Evolutionary conservation across 129 eudicot species (phyloP).

Genomic region (Flaveria robusta): DNA sequence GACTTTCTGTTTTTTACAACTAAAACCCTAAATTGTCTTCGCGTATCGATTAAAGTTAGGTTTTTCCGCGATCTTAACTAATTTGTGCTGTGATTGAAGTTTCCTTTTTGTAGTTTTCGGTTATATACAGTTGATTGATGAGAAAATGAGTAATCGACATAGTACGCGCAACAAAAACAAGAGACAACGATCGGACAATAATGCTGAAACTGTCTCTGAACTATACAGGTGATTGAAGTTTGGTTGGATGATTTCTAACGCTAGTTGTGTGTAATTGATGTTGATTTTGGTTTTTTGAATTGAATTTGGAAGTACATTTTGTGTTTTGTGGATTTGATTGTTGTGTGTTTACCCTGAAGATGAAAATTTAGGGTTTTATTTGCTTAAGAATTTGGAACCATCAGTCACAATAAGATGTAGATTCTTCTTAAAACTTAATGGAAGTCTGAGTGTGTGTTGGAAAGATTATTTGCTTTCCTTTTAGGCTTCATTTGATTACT

Average conservation of each 20-base stretch:
- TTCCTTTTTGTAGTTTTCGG: constrained; percentile 30
- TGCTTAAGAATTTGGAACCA: background rate
- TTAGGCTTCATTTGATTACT: constrained; percentile 1
- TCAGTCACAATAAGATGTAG: background rate
- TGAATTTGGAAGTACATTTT: constrained; percentile 21
- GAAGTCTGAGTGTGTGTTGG: constrained; percentile 9
- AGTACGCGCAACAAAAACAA: constrained; percentile 79
- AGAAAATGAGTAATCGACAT: constrained; percentile 61
- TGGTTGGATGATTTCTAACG: background rate
- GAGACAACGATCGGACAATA: constrained; percentile 70
- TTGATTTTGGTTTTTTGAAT: constrained; percentile 14
- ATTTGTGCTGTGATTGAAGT: constrained; percentile 6
- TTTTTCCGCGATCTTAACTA: background rate
- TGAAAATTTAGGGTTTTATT: background rate
- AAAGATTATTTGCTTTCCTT: background rate
- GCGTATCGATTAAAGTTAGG: constrained; percentile 11
- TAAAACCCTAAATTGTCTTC: constrained; percentile 27
- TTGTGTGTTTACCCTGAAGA: background rate
- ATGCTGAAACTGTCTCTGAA: constrained; percentile 57
- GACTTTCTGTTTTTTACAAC: constrained; percentile 21
- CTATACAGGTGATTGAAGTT: constrained; percentile 57
- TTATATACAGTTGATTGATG: constrained; percentile 28
- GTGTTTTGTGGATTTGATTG: constrained; percentile 23
- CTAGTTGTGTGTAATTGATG: constrained; percentile 11
- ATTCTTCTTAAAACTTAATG: background rate